Evolutionary conservation across 345 rosid species (phyloP), one percentile per base, ranked within the genome.

Genomic region (Iberis pinnata): DNA sequence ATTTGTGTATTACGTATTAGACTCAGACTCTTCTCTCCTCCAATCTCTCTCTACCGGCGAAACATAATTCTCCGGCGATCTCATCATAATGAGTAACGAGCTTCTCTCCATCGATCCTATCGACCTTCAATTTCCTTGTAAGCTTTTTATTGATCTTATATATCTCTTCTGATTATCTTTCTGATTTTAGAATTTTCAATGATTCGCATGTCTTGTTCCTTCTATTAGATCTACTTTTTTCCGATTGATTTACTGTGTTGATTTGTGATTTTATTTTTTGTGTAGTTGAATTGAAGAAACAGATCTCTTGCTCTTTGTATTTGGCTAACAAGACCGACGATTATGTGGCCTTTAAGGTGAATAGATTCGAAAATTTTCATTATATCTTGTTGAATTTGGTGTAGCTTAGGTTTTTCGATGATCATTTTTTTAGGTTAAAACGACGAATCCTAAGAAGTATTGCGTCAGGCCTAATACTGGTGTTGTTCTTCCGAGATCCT

Each of bases 371-470:
- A 20, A 20, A 18, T 36, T 9, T 38, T 26, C 5, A 44, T 13
- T 13, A 5, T 9, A 7, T 1, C 18, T 10, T 43, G 9, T 49
- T 26, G 44, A 25, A 18, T 18, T 47, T 52, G 25, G 32, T 64
- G 47, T 17, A 16, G 60, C 57, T 72, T 32, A 15, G 27, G 12
- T 45, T 49, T 49, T 45, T 12, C 16, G 9, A 9, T 5, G 37
- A n/a, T 10, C 5, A 2, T 9, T 31, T 1, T 31, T 39, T 48
- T 58, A 85, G 97, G 89, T 83, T 43, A 89, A 79, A 67, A 85
- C 97, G 8, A 89, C 97, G 43, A 89, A 86, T 73, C 97, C 97
- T 3, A 89, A 81, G 75, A 89, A 89, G 77, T 89, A 81, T 47
- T 83, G 89, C 26, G 86, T 85, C 18, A 76, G 89, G 67, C 97